phyloP scores from a whole-genome alignment of 768 basidiomycete genomes.

The Pulveroboletus sp. region DNA sequence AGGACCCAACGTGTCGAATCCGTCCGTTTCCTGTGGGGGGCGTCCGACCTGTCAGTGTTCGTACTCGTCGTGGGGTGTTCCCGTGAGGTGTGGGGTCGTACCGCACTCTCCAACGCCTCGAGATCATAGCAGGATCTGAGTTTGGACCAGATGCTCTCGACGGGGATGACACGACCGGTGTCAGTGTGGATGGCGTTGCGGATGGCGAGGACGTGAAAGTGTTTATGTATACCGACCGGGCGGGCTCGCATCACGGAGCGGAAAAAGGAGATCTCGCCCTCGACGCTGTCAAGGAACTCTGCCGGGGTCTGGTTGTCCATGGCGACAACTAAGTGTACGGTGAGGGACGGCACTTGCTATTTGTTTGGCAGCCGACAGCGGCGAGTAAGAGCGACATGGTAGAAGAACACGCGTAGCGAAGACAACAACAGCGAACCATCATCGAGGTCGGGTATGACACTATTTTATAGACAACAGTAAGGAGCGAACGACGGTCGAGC shows the following conservation, averaged over 20 bases:
- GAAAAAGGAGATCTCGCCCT: constrained; percentile 84
- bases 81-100: constrained; percentile 2
- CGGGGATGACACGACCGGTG: constrained; percentile 54
- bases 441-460: constrained; percentile 21
- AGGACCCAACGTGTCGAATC: constrained; percentile 41
- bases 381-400: constrained; percentile 3
- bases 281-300: constrained; percentile 62
- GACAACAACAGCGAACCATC: too few relatives aligned
- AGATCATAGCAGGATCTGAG: constrained; percentile 66
- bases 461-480: constrained; percentile 27
- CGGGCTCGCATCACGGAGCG: constrained; percentile 75
- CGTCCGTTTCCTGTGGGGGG: constrained; percentile 38
- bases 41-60: background rate
- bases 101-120: constrained; percentile 68
- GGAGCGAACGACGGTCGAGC: constrained; percentile 19
- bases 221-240: constrained; percentile 77
- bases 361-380: constrained; percentile 22
- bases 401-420: too few relatives aligned
- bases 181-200: constrained; percentile 67
- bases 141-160: constrained; percentile 74
- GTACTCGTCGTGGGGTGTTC: too few relatives aligned
- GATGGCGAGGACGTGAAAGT: constrained; percentile 77
- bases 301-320: constrained; percentile 30
- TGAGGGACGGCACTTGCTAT: background rate
- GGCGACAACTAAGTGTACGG: background rate